Base-by-base conservation (phyloP, 148 eudicot species). In the Limonium bicolor region DNA sequence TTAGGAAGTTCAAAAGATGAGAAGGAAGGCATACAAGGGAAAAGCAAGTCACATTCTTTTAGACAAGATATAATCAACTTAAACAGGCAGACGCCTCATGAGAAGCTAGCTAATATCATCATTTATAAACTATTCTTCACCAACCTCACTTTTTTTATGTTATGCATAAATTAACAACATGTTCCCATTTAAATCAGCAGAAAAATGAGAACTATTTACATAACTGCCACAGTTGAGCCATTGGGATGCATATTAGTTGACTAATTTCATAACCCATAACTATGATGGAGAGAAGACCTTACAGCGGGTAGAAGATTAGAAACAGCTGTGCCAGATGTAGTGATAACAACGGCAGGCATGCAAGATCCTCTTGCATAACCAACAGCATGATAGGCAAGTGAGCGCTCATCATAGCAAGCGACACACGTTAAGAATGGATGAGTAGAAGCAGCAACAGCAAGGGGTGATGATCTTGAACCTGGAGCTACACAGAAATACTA, bases 401-500 rank as follows among this genome's bases (percentile, higher is more conserved):
- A 80, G 21, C 99, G 77, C 53, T 90, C 99, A 46, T 90, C 99
- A 61, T 64, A 78, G 76, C 99, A 90, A 46, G 72, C 72, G 41
- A 69, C 50, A 66, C 99, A 90, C 51, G 70, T 81, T 7, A 77
- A 73, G 38, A 42, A 68, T 48, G 93, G 74, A 64, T 85, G 95
- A 55, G 72, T 52, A 41, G 99, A 64, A 38, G 99, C 99, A 60
- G 95, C 99, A 63, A 90, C 59, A 27, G 99, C 77, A 37, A 90
- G 78, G 14, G 88, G 95, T 66, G 99, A 85, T 21, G 99, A 90
- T 41, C 99, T 69, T 60, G 88, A 90, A 46, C 99, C 99, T 48
- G 99, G 99, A 63, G 99, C 99, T 78, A 85, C 57, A 60, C 99
- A 90, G 64, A 90, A 85, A 61, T 90, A 85, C 95, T 90, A 59